These are phyloP conservation scores for Alloteropsis semialata DNA, from an alignment of 176 grass and related monocot genomes.

Conservation along the genomic window DNA sequence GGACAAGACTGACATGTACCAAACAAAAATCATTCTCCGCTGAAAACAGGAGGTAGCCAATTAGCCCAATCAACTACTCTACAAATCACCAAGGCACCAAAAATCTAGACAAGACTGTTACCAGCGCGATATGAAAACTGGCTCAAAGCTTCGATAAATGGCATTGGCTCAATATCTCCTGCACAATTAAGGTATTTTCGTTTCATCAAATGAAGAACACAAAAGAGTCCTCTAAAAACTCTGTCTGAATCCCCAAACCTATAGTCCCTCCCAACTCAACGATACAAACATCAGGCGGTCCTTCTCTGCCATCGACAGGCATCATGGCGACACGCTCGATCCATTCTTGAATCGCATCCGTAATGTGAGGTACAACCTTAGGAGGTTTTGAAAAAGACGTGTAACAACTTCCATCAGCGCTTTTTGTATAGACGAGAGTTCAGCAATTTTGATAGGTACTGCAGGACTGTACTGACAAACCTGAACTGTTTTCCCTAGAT, in stretches of 20 bases:
- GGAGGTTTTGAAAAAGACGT: background rate
- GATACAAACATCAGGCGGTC: conserved; percentile 39
- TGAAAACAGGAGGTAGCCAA: conserved; percentile 13
- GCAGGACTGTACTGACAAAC: conserved; percentile 9
- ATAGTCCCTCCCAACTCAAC: conserved; percentile 51
- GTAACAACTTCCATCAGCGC: background rate
- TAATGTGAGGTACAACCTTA: conserved; percentile 47
- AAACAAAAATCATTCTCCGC: conserved; percentile 53
- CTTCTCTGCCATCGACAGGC: conserved; percentile 51
- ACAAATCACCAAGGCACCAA: background rate
- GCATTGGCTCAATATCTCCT: conserved; percentile 63
- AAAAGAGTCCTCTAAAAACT: background rate
- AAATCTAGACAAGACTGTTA: conserved; percentile 14
- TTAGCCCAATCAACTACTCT: background rate
- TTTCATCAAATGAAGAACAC: conserved; percentile 10
- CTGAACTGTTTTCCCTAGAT: conserved; percentile 58
- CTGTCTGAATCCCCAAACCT: conserved; percentile 24
- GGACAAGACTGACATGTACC: conserved; percentile 61
- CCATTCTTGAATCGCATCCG: conserved; percentile 61
- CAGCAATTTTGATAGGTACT: background rate
- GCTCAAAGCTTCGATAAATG: conserved; percentile 57
- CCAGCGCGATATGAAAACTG: conserved; percentile 58
- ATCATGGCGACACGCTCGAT: conserved; percentile 42
- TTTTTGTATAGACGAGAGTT: background rate
- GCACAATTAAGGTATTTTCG: conserved; percentile 26